Base-by-base conservation (phyloP, 2,329 filamentous ascomycete species). In the Fusarium veterinarium region DNA sequence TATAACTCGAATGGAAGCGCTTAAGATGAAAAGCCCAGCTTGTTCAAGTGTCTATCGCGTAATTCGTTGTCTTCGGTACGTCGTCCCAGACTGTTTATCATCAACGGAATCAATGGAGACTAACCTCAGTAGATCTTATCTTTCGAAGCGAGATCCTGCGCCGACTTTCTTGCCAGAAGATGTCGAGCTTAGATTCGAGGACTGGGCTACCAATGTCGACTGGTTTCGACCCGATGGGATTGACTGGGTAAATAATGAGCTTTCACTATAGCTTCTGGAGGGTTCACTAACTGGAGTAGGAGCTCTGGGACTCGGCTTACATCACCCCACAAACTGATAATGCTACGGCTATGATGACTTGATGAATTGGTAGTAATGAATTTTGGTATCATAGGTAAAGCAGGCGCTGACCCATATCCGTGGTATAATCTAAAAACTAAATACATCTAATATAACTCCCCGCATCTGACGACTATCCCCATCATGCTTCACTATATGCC, bases 131-230 rank as follows among this genome's bases (percentile, higher is more conserved):
- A 67, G 64, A n/a, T 67, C 64, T 0, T 67, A 67, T 30, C 37
- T 67, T 8, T 62, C 65, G 2, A 67, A 61, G 2, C 41, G 64
- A 14, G 64, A 67, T 0, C 64, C 64, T n/a, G 57, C 65, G 2
- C 63, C 46, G 3, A 67, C 55, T 0, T 48, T 67, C 1, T 11
- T 67, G 17, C 55, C 55, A 0, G 64, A 67, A 16, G 55, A 67
- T 12, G 20, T 67, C 2, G 64, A 67, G 1, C 19, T 62, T 1
- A 67, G 63, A 7, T 67, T 67, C 8, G 64, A 67, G 16, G 64
- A 67, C 5, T 67, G 64, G 64, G 64, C 63, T 2, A 67, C 35
- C 13, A 67, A 62, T 9, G 64, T 67, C 2, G 64, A 67, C 30
- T 67, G 64, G 64, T 67, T 67, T 3, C 33, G 64, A 9, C 64